Percentiles rank a stretch among this genome's conserved stretches.
Conservation (phyloP, 495 filamentous ascomycete species). For the Achaetomiella virescens region DNA sequence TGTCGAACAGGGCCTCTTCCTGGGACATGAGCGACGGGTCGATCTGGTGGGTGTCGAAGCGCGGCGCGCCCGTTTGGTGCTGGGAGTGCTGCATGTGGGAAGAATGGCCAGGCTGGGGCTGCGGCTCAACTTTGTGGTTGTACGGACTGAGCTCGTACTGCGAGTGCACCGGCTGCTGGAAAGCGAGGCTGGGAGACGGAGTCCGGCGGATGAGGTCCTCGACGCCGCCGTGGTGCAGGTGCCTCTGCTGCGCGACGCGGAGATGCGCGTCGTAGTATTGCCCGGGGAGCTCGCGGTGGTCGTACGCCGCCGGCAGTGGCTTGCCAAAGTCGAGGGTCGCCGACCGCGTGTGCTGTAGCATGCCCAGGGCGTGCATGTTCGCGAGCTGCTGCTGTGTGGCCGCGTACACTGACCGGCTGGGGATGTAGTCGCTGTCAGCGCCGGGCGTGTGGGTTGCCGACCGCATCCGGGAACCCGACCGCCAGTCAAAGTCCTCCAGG, state of each 20-base stretch:
- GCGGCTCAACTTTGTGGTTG: conserved; percentile 6
- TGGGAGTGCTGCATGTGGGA: conserved; percentile 5
- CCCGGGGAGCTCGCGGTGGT: conserved; percentile 42
- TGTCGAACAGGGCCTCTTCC: conserved; percentile 14
- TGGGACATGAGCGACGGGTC: conserved; percentile 24
- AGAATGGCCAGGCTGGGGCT: conserved; percentile 8
- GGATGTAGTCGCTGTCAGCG: conserved; percentile 32
- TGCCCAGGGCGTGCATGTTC: conserved; percentile 26
- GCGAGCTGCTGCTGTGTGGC: conserved; percentile 19
- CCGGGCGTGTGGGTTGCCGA: conserved; percentile 27
- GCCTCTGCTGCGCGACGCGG: conserved; percentile 32
- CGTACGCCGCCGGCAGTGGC: conserved; percentile 50
- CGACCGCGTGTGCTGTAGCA: conserved; percentile 42
- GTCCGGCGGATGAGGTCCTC: conserved; percentile 50
- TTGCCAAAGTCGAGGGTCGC: conserved; percentile 53
- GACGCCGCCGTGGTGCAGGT: conserved; percentile 34
- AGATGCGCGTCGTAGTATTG: conserved; percentile 60
- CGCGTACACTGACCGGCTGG: conserved; percentile 27
- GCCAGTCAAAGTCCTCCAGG: conserved; percentile 36
- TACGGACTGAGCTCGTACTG: conserved; percentile 21
- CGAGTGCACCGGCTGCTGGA: conserved; percentile 18
- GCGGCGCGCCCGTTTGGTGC: not conserved
- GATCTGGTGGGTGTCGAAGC: conserved; percentile 23
- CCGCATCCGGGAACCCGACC: conserved; percentile 23
- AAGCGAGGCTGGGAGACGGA: conserved; percentile 35